Evolutionary conservation across 1,139 yeast species (phyloP), one percentile per base, ranked within the genome.

Genomic region (Nakaseomyces nivariensis): DNA sequence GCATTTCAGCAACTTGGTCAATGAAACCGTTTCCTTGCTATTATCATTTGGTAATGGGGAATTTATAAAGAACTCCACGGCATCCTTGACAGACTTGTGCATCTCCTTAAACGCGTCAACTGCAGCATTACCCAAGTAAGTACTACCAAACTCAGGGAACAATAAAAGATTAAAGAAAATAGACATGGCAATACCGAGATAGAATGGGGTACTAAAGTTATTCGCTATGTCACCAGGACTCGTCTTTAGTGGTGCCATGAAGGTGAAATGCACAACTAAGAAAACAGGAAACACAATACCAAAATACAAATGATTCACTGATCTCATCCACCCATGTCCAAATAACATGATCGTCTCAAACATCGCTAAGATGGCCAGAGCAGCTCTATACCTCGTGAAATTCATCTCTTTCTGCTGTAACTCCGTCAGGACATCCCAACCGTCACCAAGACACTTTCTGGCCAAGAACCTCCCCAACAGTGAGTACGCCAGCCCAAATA

Each of bases 81-180:
- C 60, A 5, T 66, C 61, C 45, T 69, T 69, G 7, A 74, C 53
- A 29, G 73, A 67, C n/a, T 49, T 52, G 31, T 74, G 75, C 6
- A 74, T 54, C 48, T 71, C 72, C 50, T 71, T 69, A 22, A 75
- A 49, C 0, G 72, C 63, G 29, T 67, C 68, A 1, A 73, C 59
- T 6, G 73, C 67, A 1, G 75, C 65, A 41, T 67, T 67, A 34
- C 79, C 79, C 10, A 76, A 57, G 54, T 71, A 73, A 0, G 76
- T 69, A 17, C 77, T 71, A 7, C 80, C 80, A 61, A 74, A 74
- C 52, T 76, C 80, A 1, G 80, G 80, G 53, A 73, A 75, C 9
- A 76, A 52, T 1, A 63, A 44, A 43, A 76, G 50, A 51, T 74
- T 75, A 57, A 74, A 70, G 26, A 70, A 64, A 17, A 74, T 52